Evolutionary conservation across 768 basidiomycete genomes (phyloP), one percentile per base, ranked within the genome.

Genomic region (Agaricus blazei): DNA sequence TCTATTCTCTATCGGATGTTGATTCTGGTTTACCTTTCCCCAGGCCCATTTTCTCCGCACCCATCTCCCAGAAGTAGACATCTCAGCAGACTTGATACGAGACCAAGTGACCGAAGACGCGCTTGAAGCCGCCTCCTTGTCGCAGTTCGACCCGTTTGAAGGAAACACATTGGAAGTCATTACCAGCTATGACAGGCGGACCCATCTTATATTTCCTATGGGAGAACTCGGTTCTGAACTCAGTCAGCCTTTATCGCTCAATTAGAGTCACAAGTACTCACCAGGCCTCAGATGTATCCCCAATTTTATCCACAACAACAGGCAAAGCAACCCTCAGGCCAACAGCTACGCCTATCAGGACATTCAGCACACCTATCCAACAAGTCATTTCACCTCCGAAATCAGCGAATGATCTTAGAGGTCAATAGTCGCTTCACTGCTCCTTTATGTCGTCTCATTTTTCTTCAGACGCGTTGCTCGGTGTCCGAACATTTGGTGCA

Each of bases 1-100:
- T 49, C 37, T 19, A n/a, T 47, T 34, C 28, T 28, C 38, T 3
- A 19, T 19, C 24, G 3, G 5, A 7, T 9, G 34, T 27, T 26
- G 27, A 23, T 14, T 29, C n/a, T 12, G 3, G 48, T 46, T 50
- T 43, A 48, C 45, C 36, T 41, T 46, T 56, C 15, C 24, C 34
- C 57, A 93, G 90, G 79, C 86, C 12, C 82, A 84, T 53, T 90
- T 88, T 61, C 73, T 91, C 46, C 81, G 86, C 44, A 84, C 81
- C 3, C 77, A 79, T 66, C 76, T 86, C 52, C 88, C 90, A 1
- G 88, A 91, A 57, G 74, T 86, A 14, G 87, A 90, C 57, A 72
- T 93, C n/a, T 72, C 87, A 6, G 70, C 79, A n/a, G 83, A 88
- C 40, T 69, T 92, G 24, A 74, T 92, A 44, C 68, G 79, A 49